Conservation (phyloP, 768 basidiomycete genomes). For the Vararia minispora region DNA sequence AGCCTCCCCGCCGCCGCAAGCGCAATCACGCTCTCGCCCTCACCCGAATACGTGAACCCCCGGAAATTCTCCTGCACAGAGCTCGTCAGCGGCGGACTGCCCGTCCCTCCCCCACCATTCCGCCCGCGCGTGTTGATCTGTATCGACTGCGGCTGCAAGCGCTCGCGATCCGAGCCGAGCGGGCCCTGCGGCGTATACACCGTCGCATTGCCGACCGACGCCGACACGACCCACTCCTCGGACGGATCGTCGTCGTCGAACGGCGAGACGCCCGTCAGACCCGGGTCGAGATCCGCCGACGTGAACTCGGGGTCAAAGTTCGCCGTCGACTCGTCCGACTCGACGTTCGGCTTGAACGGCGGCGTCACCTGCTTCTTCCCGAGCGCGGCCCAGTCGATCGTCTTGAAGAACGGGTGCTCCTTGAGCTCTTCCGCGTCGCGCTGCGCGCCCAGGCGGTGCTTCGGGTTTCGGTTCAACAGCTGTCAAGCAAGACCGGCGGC, state of each 20-base stretch:
- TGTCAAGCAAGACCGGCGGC: conserved; percentile 24
- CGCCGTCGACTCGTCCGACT: conserved; percentile 95
- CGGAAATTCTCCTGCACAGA: conserved; percentile 95
- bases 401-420: conserved; percentile 87
- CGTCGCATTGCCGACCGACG: conserved; percentile 21
- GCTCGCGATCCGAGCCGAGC: conserved; percentile 33
- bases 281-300: conserved; percentile 74
- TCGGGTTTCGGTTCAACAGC: conserved; percentile 98
- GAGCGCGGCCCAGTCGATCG: conserved; percentile 87
- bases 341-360: conserved; percentile 95
- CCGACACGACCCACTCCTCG: conserved; percentile 51
- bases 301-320: conserved; percentile 99
- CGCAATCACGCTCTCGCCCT: conserved; percentile 41
- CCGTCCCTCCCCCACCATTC: conserved; percentile 31
- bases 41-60: conserved; percentile 84
- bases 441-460: conserved; percentile 85
- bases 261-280: conserved; percentile 31
- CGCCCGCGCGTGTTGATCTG: conserved; percentile 20
- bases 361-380: conserved; percentile 85
- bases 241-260: conserved; percentile 49
- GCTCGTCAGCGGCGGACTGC: conserved; percentile 56
- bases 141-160: conserved; percentile 9
- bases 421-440: conserved; percentile 92
- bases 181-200: conserved; percentile 68
- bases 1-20: conserved; percentile 32